phyloP scores from a whole-genome alignment of 2,329 filamentous ascomycete species.

The Myriangium duriaei region DNA sequence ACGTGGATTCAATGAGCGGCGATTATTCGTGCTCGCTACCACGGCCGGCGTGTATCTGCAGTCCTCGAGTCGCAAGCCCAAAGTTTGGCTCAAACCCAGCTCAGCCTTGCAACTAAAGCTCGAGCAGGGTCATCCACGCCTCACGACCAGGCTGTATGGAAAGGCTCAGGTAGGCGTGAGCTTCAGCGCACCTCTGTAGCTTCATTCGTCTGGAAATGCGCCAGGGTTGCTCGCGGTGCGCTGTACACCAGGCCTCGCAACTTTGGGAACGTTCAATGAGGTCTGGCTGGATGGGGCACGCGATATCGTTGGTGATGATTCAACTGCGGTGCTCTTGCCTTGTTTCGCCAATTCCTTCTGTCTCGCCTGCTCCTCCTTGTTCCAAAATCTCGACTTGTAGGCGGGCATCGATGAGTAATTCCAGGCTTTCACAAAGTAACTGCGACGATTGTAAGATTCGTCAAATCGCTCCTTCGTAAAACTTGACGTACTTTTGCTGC shows the following conservation, averaged over 20 bases:
- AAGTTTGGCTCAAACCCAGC: too few species aligned
- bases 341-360: conserved; percentile 8
- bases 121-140: too few species aligned
- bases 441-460: conserved; percentile 9
- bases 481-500: conserved; percentile 45
- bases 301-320: neutral
- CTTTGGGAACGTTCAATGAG: neutral
- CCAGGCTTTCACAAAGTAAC: conserved; percentile 39
- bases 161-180: too few species aligned
- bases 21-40: too few species aligned
- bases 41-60: too few species aligned
- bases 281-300: neutral
- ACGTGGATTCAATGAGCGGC: too few species aligned
- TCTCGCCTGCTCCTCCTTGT: conserved; percentile 13
- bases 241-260: neutral
- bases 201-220: conserved; percentile 7
- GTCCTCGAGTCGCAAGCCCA: too few species aligned
- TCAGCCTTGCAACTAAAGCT: too few species aligned
- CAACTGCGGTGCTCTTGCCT: conserved; percentile 1
- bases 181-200: too few species aligned
- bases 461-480: neutral
- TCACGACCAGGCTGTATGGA: too few species aligned
- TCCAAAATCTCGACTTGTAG: conserved; percentile 24
- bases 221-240: conserved; percentile 7
- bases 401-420: conserved; percentile 27